Evolutionary conservation across 805 yeast genomes (phyloP).

Genomic region (Tetrapisispora nanseiensis): DNA sequence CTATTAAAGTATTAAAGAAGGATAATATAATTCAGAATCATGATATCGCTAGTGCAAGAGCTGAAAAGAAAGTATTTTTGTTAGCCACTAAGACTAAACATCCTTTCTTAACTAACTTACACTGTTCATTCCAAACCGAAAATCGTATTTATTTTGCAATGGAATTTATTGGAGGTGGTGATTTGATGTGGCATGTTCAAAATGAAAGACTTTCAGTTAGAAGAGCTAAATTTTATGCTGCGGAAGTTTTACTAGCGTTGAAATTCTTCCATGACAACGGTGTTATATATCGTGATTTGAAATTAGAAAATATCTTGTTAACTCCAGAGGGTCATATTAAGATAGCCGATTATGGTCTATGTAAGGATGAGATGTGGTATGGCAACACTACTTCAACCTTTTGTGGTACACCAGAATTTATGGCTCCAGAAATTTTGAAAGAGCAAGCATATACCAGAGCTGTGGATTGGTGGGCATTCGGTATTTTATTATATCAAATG

Average conservation of each 20-base stretch:
- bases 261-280: slow-evolving; percentile 93
- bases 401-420: slow-evolving; percentile 98
- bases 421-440: slow-evolving; percentile 96
- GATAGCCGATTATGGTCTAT: slow-evolving; percentile 93
- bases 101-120: slow-evolving; percentile 85
- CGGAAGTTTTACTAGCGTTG: slow-evolving; percentile 85
- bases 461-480: slow-evolving; percentile 99
- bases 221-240: slow-evolving; percentile 95
- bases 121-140: slow-evolving; percentile 96
- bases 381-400: slow-evolving; percentile 85
- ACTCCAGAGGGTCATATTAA: slow-evolving; percentile 90
- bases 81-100: slow-evolving; percentile 78
- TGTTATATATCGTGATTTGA: slow-evolving; percentile 91
- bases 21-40: slow-evolving; percentile 92
- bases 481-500: slow-evolving; percentile 94
- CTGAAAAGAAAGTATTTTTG: slow-evolving; percentile 86
- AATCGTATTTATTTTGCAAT: slow-evolving; percentile 94
- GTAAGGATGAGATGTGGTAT: slow-evolving; percentile 87
- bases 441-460: slow-evolving; percentile 89
- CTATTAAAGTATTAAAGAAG: slow-evolving; percentile 92
- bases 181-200: slow-evolving; percentile 98
- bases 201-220: slow-evolving; percentile 78
- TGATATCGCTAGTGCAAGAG: slow-evolving; percentile 89
- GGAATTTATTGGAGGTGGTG: slow-evolving; percentile 98
- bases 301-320: slow-evolving; percentile 84